Evolutionary conservation across 73 alveolate genomes (phyloP).

Genomic region (Paramecium primaurelia): DNA sequence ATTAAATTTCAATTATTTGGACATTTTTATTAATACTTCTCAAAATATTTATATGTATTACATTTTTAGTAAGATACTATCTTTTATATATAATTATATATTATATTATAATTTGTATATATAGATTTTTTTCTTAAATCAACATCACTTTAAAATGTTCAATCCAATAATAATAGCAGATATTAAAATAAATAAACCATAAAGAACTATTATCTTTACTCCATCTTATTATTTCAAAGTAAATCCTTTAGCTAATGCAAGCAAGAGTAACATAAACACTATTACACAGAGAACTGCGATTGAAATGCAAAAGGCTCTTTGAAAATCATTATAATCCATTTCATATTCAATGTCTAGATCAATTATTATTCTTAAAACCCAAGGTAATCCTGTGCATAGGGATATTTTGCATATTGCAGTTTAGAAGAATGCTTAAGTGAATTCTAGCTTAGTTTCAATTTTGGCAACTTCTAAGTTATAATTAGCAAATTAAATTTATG

Average conservation of each 20-base stretch:
- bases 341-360: not conserved
- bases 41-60: not conserved
- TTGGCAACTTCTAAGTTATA: constrained; percentile 21
- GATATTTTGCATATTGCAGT: constrained; percentile 42
- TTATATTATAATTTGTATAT: not conserved
- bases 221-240: not conserved
- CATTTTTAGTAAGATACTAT: not conserved
- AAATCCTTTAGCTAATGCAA: not conserved
- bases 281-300: not conserved
- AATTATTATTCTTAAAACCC: not conserved
- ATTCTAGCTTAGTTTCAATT: not conserved
- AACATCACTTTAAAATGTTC: not conserved
- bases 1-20: not conserved
- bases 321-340: not conserved
- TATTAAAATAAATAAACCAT: not conserved
- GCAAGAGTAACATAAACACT: not conserved
- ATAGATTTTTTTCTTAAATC: not conserved
- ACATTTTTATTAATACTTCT: not conserved
- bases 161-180: constrained; percentile 14
- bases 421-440: not conserved
- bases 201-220: not conserved
- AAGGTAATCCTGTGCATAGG: constrained; percentile 31
- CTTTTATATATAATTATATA: too few species aligned
- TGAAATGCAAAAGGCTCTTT: not conserved
- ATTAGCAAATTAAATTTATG: not conserved